phyloP scores from a whole-genome alignment of 2,329 filamentous ascomycete species.

The Aspergillus sp. region DNA sequence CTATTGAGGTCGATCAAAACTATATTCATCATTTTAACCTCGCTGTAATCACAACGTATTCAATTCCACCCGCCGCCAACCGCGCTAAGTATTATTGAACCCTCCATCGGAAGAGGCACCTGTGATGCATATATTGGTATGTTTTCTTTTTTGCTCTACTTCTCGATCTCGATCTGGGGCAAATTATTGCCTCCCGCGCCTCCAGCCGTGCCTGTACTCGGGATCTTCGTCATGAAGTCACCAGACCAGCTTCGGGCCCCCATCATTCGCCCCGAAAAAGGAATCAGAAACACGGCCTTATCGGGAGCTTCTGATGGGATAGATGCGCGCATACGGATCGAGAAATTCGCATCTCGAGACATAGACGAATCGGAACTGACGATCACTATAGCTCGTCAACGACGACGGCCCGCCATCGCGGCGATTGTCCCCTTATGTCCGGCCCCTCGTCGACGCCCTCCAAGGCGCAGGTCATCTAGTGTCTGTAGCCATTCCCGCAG shows the following conservation, averaged over 20 bases:
- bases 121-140: conserved; percentile 50
- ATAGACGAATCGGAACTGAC: not conserved
- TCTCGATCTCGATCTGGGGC: conserved; percentile 8
- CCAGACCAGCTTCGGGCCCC: conserved; percentile 3
- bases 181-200: not conserved
- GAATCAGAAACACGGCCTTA: not conserved
- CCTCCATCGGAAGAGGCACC: not conserved
- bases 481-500: conserved; percentile 82
- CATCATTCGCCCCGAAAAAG: conserved; percentile 1
- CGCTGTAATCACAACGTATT: conserved; percentile 1
- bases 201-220: not conserved
- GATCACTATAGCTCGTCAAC: conserved; percentile 50
- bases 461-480: conserved; percentile 73
- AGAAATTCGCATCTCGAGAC: not conserved
- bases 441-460: conserved; percentile 67
- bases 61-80: conserved; percentile 6
- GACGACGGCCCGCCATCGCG: conserved; percentile 74
- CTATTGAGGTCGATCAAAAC: not conserved
- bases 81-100: conserved; percentile 1
- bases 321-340: not conserved
- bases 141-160: conserved; percentile 19
- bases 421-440: conserved; percentile 72
- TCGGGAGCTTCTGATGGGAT: not conserved
- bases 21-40: not conserved
- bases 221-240: conserved; percentile 10